These are phyloP conservation scores for Pestalotiopsis sp. DNA, from an alignment of 2,329 filamentous ascomycete species.

Conservation along the genomic window DNA sequence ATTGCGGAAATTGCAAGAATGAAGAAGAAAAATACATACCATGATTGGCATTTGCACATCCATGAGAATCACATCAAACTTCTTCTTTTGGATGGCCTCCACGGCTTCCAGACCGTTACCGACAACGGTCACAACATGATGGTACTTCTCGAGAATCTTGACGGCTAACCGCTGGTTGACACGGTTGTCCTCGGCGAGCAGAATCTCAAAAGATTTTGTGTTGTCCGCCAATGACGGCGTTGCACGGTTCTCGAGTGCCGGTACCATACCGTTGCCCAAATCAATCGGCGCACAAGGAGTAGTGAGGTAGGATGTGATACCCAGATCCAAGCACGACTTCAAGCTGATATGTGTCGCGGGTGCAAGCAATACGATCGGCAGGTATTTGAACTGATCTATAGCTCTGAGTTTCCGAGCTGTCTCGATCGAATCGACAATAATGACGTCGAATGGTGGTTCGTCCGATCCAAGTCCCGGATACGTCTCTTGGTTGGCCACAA, in stretches of 20 bases:
- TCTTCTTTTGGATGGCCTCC: conserved; percentile 86
- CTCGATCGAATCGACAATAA: conserved; percentile 91
- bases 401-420: conserved; percentile 84
- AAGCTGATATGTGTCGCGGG: conserved; percentile 88
- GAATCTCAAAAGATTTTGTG: conserved; percentile 91
- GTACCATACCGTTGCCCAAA: conserved; percentile 93
- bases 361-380: conserved; percentile 90
- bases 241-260: conserved; percentile 89
- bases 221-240: conserved; percentile 91
- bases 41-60: conserved; percentile 99
- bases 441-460: conserved; percentile 83
- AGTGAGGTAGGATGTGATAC: conserved; percentile 99
- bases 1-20: conserved; percentile 1
- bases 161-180: conserved; percentile 96
- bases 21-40: conserved; percentile 53
- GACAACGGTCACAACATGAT: conserved; percentile 89
- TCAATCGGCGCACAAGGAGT: conserved; percentile 94
- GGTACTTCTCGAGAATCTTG: conserved; percentile 96
- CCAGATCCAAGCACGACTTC: conserved; percentile 90
- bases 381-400: conserved; percentile 96
- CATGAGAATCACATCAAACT: conserved; percentile 97
- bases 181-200: conserved; percentile 94
- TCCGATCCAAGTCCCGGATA: conserved; percentile 59
- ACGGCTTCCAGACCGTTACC: conserved; percentile 94
- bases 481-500: conserved; percentile 81